Evolutionary conservation across 345 rosid species (phyloP), one percentile per base, ranked within the genome.

Genomic region (Ceriops zippeliana): DNA sequence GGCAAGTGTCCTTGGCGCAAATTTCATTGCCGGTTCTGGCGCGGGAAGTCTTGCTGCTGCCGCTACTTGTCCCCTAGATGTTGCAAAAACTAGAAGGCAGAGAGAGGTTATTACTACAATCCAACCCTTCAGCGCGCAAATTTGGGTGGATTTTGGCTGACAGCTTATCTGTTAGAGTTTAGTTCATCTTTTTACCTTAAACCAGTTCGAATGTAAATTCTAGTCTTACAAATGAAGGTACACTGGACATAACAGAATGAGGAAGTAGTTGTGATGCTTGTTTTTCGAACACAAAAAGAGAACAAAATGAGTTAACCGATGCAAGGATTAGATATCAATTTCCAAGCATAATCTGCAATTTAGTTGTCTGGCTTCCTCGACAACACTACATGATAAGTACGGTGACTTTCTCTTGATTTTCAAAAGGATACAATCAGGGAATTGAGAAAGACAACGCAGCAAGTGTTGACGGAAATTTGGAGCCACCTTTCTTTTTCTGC

Each of bases 21-120:
- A 90, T 74, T 91, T 95, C 75, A 85, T 90, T 19, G 91, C 97
- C 74, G 96, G 91, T 34, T 91, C 91, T 76, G 76, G 87, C n/a
- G 96, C 97, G 4, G 99, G 97, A 69, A 88, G 87, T 75, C 78
- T 95, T 17, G 93, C 97, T 63, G 96, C 93, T 64, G 96, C 83
- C 62, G 79, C 92, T 42, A 91, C 97, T 5, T 91, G 96, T 82
- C 97, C 97, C 68, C 81, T 91, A 65, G 99, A 95, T 82, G 97
- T 95, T 61, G 97, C 90, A 54, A 91, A 88, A 78, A 95, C 97
- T 28, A 83, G 96, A 81, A 87, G 97, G 82, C 42, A 15, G 26
- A 24, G 26, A 24, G 26, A 24, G 26, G 26, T 24, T 24, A 24
- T 24, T 24, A 24, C 26, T 24, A 24, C 1, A 24, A 24, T 24